Evolutionary conservation across 495 filamentous ascomycete species (phyloP), one percentile per base, ranked within the genome.

Genomic region (Aspergillus sclerotioniger): DNA sequence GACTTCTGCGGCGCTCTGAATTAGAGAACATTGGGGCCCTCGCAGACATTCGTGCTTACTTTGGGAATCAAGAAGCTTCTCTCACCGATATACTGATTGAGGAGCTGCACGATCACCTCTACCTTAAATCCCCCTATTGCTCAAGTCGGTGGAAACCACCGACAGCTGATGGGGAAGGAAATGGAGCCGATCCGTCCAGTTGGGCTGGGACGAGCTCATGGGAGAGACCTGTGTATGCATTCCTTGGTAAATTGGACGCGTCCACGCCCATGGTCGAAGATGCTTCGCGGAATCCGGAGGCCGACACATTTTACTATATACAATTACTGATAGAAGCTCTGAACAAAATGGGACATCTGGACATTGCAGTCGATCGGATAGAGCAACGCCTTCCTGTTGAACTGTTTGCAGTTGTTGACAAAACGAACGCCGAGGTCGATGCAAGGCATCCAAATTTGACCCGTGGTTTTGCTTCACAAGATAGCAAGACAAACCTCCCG

Each of bases 101-200:
- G 71, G 94, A 99, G 70, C 76, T 99, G 44, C 95, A 98, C 67
- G 96, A 93, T 65, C 94, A 99, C 74, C 80, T 99, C 3, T 99
- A 98, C 64, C 82, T 99, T 12, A 98, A 97, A 63, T 96, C 92
- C 10, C 92, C 91, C 0, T 98, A 98, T 65, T 97, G 92, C 71
- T 90, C 95, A 59, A 90, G 95, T 70, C 78, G 94, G 49, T 99
- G 94, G 94, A 96, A 94, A 66, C 79, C 82, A 47, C 76, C 66
- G 17, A 66, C 56, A 32, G 62, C 65, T 31, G 79, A 80, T 39
- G 77, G 77, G 28, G 84, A 87, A 32, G 82, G 83, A 58, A 86
- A 82, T 15, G 76, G 72, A 33, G 68, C 82, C 81, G 82, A 84
- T 63, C 20, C 68, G 13, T 62, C 68, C 20, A 65, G 44, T 12